Evolutionary conservation across 108 stramenopile species (phyloP), one percentile per base, ranked within the genome.

Genomic region (Fragilariopsis cylindrus): DNA sequence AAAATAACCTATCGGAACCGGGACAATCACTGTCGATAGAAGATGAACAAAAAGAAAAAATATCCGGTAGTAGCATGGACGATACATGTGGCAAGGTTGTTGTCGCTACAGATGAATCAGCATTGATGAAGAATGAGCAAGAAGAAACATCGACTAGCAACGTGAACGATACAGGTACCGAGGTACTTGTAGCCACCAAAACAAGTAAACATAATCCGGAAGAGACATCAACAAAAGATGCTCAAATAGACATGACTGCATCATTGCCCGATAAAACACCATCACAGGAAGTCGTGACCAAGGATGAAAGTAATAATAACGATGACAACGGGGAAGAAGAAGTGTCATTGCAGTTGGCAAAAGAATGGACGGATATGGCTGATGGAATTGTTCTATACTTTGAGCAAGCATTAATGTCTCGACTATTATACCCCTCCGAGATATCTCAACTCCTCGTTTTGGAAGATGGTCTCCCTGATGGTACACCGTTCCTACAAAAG

Each of bases 351-450:
- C 43, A 45, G 12, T 64, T 56, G 8, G 42, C 39, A 8, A 65
- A 66, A 65, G 80, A 79, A 68, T 93, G 88, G 85, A 83, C 74
- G 21, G 85, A 91, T 41, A 88, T 93, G 88, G 77, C 81, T 30
- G 84, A 90, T 19, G 92, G 92, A 9, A 76, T 93, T 45, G 78
- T 74, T 16, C 58, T 85, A 3, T 81, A 88, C 48, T 94, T 94
- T 71, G 85, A 94, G 57, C 83, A 91, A 69, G 81, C 89, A 57
- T 72, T 91, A 57, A 84, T 86, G 15, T 49, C 70, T 53, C 80
- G 84, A 39, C 78, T 94, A 3, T 70, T 94, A 18, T 94, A 88
- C 81, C 64, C 68, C 6, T 46, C 81, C 55, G 93, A 94, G 62
- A 58, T 76, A 9, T 43, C 73, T 16, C 89, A 93, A 69, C 69